These are phyloP conservation scores for Elsinoe batatas DNA, from an alignment of 2,329 filamentous ascomycete species.

Conservation along the genomic window DNA sequence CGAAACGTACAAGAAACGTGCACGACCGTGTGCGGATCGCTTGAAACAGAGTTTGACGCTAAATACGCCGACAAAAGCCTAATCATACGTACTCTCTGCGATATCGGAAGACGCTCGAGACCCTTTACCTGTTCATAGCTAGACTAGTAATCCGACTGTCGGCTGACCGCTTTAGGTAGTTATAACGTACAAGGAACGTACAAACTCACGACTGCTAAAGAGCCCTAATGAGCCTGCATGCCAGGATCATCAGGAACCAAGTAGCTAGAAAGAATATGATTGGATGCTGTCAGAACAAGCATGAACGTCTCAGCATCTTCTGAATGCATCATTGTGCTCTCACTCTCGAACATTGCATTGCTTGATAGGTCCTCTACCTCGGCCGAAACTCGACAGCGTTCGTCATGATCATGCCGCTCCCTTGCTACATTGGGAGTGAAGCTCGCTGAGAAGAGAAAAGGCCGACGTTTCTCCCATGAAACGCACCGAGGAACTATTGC, in stretches of 20 bases:
- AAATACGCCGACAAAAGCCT: too few species aligned
- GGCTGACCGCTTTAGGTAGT: too few species aligned
- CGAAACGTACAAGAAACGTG: too few species aligned
- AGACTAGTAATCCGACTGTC: too few species aligned
- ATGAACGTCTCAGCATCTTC: not conserved
- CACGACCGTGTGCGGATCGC: too few species aligned
- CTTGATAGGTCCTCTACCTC: not conserved
- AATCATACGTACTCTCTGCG: too few species aligned
- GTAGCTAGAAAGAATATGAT: not conserved
- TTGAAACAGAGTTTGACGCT: too few species aligned
- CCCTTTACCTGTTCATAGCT: too few species aligned
- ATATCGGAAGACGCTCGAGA: too few species aligned
- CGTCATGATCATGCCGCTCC: conserved; percentile 1
- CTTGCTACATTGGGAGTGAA: not conserved
- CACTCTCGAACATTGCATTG: not conserved
- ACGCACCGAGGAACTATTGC: conserved; percentile 3
- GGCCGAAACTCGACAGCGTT: conserved; percentile 5
- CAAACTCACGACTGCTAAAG: too few species aligned
- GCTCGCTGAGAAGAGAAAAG: conserved; percentile 7
- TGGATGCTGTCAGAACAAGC: not conserved
- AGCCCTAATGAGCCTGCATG: not conserved
- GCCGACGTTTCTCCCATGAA: conserved; percentile 7
- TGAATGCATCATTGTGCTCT: not conserved
- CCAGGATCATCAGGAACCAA: not conserved
- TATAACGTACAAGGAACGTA: too few species aligned